These are phyloP conservation scores for Eimeria tenella DNA, from an alignment of 169 alveolate species.

Conservation along the genomic window DNA sequence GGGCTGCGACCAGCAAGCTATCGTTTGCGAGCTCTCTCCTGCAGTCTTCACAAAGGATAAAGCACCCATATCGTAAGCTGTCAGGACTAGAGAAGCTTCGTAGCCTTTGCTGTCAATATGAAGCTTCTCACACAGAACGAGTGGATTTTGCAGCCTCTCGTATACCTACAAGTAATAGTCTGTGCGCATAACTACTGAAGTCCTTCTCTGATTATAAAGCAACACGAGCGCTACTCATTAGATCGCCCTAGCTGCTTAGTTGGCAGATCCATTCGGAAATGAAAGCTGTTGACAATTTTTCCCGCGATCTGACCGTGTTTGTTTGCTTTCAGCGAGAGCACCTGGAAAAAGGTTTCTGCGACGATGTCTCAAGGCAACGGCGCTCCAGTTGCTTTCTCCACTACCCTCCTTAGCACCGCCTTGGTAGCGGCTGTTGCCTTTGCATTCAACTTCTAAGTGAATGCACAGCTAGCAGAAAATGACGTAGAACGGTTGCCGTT, in stretches of 20 bases:
- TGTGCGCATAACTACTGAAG: too few species aligned
- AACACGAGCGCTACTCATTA: not conserved
- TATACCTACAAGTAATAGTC: too few species aligned
- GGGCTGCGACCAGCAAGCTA: slow-evolving; percentile 16
- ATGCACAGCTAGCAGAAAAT: not conserved
- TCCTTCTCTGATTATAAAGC: not conserved
- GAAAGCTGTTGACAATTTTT: not conserved
- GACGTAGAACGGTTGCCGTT: too few species aligned
- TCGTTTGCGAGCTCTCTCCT: slow-evolving; percentile 58
- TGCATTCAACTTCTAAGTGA: slow-evolving; percentile 21
- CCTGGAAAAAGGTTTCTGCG: slow-evolving; percentile 22
- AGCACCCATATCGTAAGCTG: slow-evolving; percentile 43
- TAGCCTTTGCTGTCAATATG: too few species aligned
- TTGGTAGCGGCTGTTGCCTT: not conserved
- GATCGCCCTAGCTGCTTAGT: not conserved
- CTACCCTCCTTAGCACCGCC: slow-evolving; percentile 20
- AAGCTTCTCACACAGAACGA: too few species aligned
- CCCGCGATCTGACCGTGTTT: not conserved
- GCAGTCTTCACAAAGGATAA: not conserved
- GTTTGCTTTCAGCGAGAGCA: slow-evolving; percentile 5
- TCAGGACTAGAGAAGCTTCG: not conserved
- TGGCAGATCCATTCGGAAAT: not conserved
- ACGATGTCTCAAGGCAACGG: not conserved
- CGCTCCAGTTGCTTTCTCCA: not conserved
- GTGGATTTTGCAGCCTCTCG: too few species aligned